phyloP scores from a whole-genome alignment of 75 land plant genomes.

The Selaginella moellendorffii region DNA sequence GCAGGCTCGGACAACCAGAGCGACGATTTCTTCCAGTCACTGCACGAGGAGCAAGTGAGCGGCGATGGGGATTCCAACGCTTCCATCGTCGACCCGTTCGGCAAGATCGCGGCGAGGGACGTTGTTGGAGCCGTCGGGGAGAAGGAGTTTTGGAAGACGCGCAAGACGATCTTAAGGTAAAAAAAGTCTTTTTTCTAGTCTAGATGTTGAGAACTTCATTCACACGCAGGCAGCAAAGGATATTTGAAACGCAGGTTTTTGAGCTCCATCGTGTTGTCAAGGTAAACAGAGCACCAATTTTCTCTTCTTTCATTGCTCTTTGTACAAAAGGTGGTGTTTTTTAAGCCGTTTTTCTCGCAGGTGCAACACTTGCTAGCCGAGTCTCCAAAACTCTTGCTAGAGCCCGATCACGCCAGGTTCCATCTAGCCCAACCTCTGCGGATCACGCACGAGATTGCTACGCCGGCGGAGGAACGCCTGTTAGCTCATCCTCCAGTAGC shows the following conservation, averaged over 20 bases:
- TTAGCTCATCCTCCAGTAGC: no score
- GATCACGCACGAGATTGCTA: no score
- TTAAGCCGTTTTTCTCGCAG: not conserved
- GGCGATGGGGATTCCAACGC: conserved; percentile 35
- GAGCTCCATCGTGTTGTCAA: conserved; percentile 49
- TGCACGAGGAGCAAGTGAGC: not conserved
- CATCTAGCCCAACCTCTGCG: no score
- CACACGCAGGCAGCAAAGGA: conserved; percentile 43
- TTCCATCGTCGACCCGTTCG: conserved; percentile 39
- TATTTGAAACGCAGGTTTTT: conserved; percentile 46
- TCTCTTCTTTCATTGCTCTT: conserved; percentile 1
- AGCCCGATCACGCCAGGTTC: no score
- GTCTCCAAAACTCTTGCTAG: conserved; percentile 3
- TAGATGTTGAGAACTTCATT: not conserved
- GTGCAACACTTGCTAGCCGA: conserved; percentile 14
- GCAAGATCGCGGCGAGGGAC: conserved; percentile 48
- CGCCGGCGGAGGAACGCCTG: no score
- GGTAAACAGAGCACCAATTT: conserved; percentile 17
- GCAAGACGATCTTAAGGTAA: conserved; percentile 54
- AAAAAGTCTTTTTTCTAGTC: conserved; percentile 3
- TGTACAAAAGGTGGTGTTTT: not conserved
- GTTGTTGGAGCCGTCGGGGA: conserved; percentile 50
- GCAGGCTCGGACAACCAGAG: not conserved
- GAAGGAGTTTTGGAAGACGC: conserved; percentile 68
- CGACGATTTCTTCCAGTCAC: no score